Evolutionary conservation across 2,329 filamentous ascomycete species (phyloP), one percentile per base, ranked within the genome.

Genomic region (Paracorniculantispora psalliotae): DNA sequence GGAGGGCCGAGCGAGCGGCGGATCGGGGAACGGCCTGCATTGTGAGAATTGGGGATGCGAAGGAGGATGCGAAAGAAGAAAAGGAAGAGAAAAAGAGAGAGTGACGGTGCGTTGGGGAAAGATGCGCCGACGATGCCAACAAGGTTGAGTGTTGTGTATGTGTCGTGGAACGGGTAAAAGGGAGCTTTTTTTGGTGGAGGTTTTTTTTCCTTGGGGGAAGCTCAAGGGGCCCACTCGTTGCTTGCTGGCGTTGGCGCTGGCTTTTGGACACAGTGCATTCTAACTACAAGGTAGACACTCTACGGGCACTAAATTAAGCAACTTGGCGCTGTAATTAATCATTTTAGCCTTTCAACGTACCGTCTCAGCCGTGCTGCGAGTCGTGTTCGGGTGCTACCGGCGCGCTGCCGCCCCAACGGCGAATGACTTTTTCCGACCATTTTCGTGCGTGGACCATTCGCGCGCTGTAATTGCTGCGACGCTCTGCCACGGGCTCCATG

Each of bases 21-120:
- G 72, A 73, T 83, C 89, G 87, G 72, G 88, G 82, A 77, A 96
- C 79, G 71, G 91, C 88, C 84, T 96, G 91, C 92, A 96, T 96
- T 70, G 72, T 86, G 78, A 60, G 50, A 54, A 28, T 61, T 59
- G 59, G 61, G 58, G 48, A 56, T 55, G 21, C 12, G 17, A 15
- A 15, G 56, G 60, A 52, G 37, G 44, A 47, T 19, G 39, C 46
- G 43, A 50, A 41, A 19, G 35, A 56, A n/a, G 56, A 59, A 26
- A 59, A 50, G 49, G 51, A 63, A 55, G 48, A 60, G 39, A 48
- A 53, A 57, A 56, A 61, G 63, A 60, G 48, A 54, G 33, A n/a
- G n/a, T n/a, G n/a, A n/a, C n/a, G n/a, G n/a, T n/a, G n/a, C n/a
- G n/a, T n/a, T n/a, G n/a, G n/a, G 52, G 61, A 44, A 44, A 37